Evolutionary conservation across 1,139 yeast genomes (phyloP), one percentile per base, ranked within the genome.

Genomic region (Taphrina flavorubra): DNA sequence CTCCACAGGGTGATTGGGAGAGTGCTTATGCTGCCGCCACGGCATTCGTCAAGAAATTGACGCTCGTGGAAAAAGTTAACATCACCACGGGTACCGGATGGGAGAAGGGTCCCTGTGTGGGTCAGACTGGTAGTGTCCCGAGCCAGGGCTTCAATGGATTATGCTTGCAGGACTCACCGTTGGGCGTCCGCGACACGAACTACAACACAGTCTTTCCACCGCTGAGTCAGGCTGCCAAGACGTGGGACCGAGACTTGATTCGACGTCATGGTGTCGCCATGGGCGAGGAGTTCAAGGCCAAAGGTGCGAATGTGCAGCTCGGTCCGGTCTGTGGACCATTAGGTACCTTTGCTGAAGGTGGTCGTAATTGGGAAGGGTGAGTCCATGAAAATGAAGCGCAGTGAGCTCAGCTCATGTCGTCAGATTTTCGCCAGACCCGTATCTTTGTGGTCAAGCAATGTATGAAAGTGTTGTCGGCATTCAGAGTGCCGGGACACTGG

Each of bases 1-100:
- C 59, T 14, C 14, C 49, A 7, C 49, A 42, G 34, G 78, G 79
- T 60, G 80, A 81, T 31, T 86, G 89, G 89, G 84, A 81, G 71
- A 80, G 78, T 13, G 88, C 89, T 0, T 86, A 82, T 74, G 83
- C 80, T 34, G 82, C 83, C 69, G 89, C 89, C 1, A 78, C 85
- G 68, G 83, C 81, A 69, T 77, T 85, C 40, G 84, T 81, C 37
- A 83, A 83, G 71, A 83, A 83, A 72, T 83, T 86, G 85, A 80
- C 87, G 0, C 80, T 84, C 51, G 77, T 82, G 18, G 89, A 86
- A 74, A 86, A 85, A 73, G 88, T 85, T 51, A 86, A 86, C 74
- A 76, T 86, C 69, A 86, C 89, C 6, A 84, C 88, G 1, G 89
- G 89, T n/a, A 82, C 86, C 6, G 88, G 88, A 16, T 85, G 87